These are phyloP conservation scores for Amaranthus cruentus DNA, from an alignment of 148 eudicot genomes.

Conservation along the genomic window DNA sequence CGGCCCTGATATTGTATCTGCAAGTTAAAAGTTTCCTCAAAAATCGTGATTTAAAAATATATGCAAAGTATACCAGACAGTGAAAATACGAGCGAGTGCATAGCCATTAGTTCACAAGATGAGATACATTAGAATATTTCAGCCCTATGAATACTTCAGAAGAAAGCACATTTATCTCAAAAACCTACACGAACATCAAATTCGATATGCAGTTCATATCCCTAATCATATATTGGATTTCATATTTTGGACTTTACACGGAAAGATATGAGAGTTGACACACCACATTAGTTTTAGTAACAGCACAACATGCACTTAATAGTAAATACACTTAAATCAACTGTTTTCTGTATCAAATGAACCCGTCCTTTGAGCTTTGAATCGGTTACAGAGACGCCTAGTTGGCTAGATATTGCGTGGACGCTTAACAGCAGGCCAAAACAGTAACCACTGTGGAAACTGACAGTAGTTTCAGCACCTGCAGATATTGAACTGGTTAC, in stretches of 20 bases:
- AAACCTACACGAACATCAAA: background rate
- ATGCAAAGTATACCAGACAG: background rate
- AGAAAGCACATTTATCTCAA: background rate
- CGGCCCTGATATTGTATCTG: slow-evolving; percentile 53
- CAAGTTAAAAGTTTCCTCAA: slow-evolving; percentile 16
- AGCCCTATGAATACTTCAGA: too few relatives aligned
- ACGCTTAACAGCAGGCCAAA: background rate
- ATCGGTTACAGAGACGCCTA: background rate
- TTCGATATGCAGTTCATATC: background rate
- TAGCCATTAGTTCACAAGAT: too few relatives aligned
- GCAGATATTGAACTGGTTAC: background rate
- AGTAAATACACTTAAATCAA: background rate
- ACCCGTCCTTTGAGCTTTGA: background rate
- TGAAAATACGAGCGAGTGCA: too few relatives aligned
- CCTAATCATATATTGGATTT: background rate
- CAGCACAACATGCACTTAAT: background rate
- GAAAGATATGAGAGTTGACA: background rate
- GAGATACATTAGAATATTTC: too few relatives aligned
- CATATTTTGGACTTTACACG: background rate
- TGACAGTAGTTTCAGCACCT: background rate
- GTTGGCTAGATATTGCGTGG: background rate
- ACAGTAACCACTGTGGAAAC: background rate
- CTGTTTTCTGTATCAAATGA: background rate
- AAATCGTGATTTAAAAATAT: background rate
- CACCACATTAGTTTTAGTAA: background rate